Conservation (phyloP, 371 early-diverging fungal species). For the Mortierella sp. region DNA sequence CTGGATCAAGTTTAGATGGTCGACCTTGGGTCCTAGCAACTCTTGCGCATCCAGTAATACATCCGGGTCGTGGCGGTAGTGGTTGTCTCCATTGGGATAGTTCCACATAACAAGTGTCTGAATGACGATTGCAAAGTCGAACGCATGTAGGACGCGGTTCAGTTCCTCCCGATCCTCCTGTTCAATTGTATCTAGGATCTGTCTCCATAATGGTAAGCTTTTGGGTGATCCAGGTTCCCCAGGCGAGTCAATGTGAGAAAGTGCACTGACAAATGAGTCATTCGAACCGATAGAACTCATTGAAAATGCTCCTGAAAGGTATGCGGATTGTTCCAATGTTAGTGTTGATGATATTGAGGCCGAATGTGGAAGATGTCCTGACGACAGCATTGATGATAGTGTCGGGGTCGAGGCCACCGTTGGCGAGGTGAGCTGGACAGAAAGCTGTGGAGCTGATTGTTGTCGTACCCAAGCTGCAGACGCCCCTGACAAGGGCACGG, state of each 20-base stretch:
- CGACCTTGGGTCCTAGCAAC: conserved; percentile 62
- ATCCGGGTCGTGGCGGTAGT: conserved; percentile 66
- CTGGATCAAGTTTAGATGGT: conserved; percentile 67
- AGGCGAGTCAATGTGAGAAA: conserved; percentile 46
- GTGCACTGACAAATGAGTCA: conserved; percentile 46
- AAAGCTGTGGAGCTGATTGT: conserved; percentile 34
- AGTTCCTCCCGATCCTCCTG: conserved; percentile 43
- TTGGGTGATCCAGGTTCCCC: conserved; percentile 45
- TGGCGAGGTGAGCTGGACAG: conserved; percentile 22
- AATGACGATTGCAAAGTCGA: conserved; percentile 55
- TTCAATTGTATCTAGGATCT: conserved; percentile 43
- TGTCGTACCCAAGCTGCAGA: conserved; percentile 18
- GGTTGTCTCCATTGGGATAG: conserved; percentile 62
- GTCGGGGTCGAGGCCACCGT: background rate
- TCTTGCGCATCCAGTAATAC: conserved; percentile 66
- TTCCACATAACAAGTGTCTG: conserved; percentile 66
- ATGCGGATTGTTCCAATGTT: conserved; percentile 22
- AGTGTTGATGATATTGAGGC: background rate
- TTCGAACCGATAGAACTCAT: conserved; percentile 37
- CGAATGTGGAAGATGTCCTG: background rate
- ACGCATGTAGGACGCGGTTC: conserved; percentile 34
- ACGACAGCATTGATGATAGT: background rate
- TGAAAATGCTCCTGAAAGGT: conserved; percentile 21
- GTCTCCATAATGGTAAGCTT: conserved; percentile 41
- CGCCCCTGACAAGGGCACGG: background rate